These are phyloP conservation scores for Isabelozyma rhagii DNA, from an alignment of 805 yeast genomes.

Conservation along the genomic window DNA sequence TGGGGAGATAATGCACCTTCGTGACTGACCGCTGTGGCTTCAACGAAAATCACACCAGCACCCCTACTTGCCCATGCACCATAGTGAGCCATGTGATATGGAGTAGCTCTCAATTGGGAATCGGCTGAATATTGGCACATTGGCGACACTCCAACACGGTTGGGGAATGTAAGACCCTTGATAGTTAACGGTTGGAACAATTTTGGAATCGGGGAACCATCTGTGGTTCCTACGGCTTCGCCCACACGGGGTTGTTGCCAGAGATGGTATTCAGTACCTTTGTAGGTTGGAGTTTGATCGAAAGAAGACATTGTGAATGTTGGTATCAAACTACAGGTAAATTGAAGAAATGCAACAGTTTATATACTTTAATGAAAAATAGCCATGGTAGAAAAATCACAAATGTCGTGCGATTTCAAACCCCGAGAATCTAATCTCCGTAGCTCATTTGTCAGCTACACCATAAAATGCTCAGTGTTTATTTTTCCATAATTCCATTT, in stretches of 20 bases:
- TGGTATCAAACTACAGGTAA: too few relatives aligned
- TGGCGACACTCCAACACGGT: slow-evolving; percentile 56
- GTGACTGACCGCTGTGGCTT: slow-evolving; percentile 21
- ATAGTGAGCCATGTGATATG: slow-evolving; percentile 49
- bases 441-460: too few relatives aligned
- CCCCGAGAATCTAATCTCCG: too few relatives aligned
- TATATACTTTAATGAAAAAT: too few relatives aligned
- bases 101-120: slow-evolving; percentile 37
- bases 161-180: slow-evolving; percentile 38
- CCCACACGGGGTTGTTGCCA: not conserved
- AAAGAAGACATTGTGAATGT: not conserved
- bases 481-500: too few relatives aligned
- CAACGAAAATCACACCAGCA: slow-evolving; percentile 43
- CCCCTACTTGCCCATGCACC: slow-evolving; percentile 47
- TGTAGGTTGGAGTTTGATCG: not conserved
- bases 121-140: slow-evolving; percentile 52
- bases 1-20: slow-evolving; percentile 43
- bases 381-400: too few relatives aligned
- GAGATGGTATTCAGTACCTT: slow-evolving; percentile 1
- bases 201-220: slow-evolving; percentile 24
- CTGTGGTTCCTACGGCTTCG: not conserved
- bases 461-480: too few relatives aligned
- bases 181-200: slow-evolving; percentile 44
- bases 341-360: too few relatives aligned
- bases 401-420: too few relatives aligned